Evolutionary conservation across 495 filamentous ascomycete species (phyloP).

Genomic region (Hypoxylon cercidicola): DNA sequence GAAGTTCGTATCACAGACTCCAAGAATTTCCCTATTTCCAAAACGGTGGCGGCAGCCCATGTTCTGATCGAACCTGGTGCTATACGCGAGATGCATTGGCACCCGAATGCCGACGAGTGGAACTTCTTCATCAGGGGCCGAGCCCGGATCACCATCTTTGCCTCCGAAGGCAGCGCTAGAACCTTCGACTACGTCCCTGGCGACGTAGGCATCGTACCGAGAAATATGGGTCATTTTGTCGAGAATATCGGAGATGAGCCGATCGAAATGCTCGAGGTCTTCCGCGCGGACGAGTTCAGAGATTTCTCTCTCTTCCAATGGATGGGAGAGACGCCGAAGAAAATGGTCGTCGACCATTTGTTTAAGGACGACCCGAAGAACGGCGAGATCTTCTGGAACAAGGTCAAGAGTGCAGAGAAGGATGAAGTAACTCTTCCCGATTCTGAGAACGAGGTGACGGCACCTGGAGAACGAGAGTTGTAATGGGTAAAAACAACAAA

Average conservation of each 20-base stretch:
- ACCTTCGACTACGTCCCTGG: constrained; percentile 61
- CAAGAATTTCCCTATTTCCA: constrained; percentile 72
- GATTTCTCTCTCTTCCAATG: constrained; percentile 76
- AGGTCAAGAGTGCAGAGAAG: constrained; percentile 63
- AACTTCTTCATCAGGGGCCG: constrained; percentile 63
- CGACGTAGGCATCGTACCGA: constrained; percentile 69
- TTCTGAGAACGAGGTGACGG: not conserved
- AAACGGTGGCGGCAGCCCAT: constrained; percentile 72
- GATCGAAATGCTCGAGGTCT: constrained; percentile 69
- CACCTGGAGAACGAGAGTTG: constrained; percentile 29
- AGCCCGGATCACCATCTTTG: constrained; percentile 64
- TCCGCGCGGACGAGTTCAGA: constrained; percentile 65
- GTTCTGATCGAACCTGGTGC: constrained; percentile 66
- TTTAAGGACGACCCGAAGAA: constrained; percentile 65
- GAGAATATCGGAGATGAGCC: constrained; percentile 71
- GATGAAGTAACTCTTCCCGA: constrained; percentile 52
- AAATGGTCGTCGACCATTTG: constrained; percentile 69
- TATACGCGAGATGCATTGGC: constrained; percentile 70
- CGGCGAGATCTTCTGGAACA: constrained; percentile 64
- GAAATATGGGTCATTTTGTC: constrained; percentile 70
- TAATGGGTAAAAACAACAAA: constrained; percentile 4
- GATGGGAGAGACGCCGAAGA: constrained; percentile 71
- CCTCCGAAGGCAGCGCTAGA: constrained; percentile 57
- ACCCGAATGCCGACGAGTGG: constrained; percentile 68
- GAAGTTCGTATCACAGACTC: constrained; percentile 71